Evolutionary conservation across 352 stramenopile genomes (phyloP), one percentile per base, ranked within the genome.

Genomic region (Pythium phragmiticola): DNA sequence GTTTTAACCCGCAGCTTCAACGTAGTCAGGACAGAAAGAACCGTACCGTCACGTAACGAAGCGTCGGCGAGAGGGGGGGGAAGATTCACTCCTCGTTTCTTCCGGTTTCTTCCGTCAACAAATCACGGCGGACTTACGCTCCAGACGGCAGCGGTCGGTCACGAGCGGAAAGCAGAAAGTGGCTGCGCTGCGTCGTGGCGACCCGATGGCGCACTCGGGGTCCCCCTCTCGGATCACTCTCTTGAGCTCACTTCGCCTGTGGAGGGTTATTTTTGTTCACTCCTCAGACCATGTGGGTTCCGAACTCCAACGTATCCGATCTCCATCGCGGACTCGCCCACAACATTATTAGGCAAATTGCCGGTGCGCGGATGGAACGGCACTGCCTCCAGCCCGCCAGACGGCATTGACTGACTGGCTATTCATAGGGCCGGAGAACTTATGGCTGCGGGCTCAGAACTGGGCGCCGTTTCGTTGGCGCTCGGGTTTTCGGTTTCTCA

Each of bases 1-100:
- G 39, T 19, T 21, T 50, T 50, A 50, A 50, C 2, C 26, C 58
- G 49, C 59, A 60, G 59, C 59, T 67, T 67, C 60, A 67, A 67
- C 60, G 61, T 67, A 67, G 60, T 67, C 52, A 61, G 60, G 60
- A 21, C 52, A 41, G 42, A 43, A 12, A 13, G 16, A 56, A 57
- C 41, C 60, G 60, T 61, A 67, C 60, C 45, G 60, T 67, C 60
- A 67, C 60, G 57, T 65, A 65, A 57, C 57, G 57, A 65, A 57
- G 57, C 57, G 57, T 47, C 45, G 34, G 60, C 51, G 26, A 51
- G 45, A 23, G 12, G 2, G 17, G 45, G 21, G 9, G 9, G 48
- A 30, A 39, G 34, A 39, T 39, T 39, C 34, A 39, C 7, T 14
- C 7, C 34, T 51, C 19, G 12, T 37, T 51, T 51, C 46, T 51